Evolutionary conservation across 164 flowering plant species (phyloP).

Genomic region (Dillenia turbinata): DNA sequence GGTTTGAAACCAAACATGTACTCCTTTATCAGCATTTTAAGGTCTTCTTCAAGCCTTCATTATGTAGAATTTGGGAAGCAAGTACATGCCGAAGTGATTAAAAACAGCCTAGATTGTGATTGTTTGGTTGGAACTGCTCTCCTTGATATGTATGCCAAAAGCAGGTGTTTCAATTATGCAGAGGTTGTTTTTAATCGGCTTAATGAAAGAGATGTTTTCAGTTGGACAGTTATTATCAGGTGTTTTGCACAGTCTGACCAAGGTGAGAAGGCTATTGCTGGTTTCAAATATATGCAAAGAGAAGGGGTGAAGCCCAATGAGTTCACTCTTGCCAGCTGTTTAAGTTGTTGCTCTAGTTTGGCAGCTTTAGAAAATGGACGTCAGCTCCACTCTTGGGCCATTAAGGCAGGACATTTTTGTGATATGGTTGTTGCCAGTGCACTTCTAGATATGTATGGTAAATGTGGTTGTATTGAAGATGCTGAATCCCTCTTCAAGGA

Average conservation of each 20-base stretch:
- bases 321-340: conserved; percentile 47
- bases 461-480: conserved; percentile 45
- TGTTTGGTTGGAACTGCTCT: conserved; percentile 35
- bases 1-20: conserved; percentile 41
- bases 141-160: conserved; percentile 38
- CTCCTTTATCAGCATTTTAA: conserved; percentile 32
- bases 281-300: conserved; percentile 41
- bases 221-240: conserved; percentile 37
- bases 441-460: conserved; percentile 50
- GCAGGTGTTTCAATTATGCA: conserved; percentile 24
- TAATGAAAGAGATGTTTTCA: conserved; percentile 26
- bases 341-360: conserved; percentile 40
- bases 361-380: conserved; percentile 39
- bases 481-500: conserved; percentile 36
- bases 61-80: conserved; percentile 24
- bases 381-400: conserved; percentile 39
- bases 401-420: conserved; percentile 31
- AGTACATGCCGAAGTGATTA: conserved; percentile 31
- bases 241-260: conserved; percentile 34
- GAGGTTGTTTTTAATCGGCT: conserved; percentile 19
- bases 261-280: conserved; percentile 39
- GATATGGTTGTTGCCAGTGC: conserved; percentile 43
- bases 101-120: conserved; percentile 21
- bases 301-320: conserved; percentile 45
- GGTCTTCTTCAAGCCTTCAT: conserved; percentile 26